Evolutionary conservation across 2,329 filamentous ascomycete genomes (phyloP).

Genomic region (Fusarium pseudoanthophilum): DNA sequence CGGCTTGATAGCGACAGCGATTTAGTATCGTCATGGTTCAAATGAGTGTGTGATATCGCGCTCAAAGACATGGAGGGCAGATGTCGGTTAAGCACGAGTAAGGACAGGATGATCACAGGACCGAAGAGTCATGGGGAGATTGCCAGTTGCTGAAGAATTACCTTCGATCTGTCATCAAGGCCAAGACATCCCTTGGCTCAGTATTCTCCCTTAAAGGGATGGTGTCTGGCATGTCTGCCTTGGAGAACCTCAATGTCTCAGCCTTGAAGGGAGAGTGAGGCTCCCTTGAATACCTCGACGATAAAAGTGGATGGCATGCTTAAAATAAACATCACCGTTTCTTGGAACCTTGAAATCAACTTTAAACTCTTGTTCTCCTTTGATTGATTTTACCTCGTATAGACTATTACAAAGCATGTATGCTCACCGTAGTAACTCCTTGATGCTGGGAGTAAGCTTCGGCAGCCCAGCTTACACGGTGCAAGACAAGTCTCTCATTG

Average conservation of each 20-base stretch:
- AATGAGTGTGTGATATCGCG: background rate
- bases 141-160: background rate
- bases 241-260: background rate
- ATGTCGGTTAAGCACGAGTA: background rate
- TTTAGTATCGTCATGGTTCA: background rate
- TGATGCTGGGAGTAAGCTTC: background rate
- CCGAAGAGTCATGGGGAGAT: background rate
- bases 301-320: background rate
- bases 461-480: background rate
- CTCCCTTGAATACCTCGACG: background rate
- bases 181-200: background rate
- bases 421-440: too few species aligned
- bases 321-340: background rate
- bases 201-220: constrained; percentile 9
- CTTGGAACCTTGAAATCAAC: background rate
- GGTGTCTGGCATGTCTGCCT: constrained; percentile 2
- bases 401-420: background rate
- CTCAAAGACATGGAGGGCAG: constrained; percentile 6
- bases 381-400: background rate
- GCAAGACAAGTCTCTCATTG: background rate
- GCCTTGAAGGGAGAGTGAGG: background rate
- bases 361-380: background rate
- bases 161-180: background rate
- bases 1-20: background rate
- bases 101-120: background rate